Evolutionary conservation across 2,329 filamentous ascomycete species (phyloP).

Genomic region (Alternaria gaisen): DNA sequence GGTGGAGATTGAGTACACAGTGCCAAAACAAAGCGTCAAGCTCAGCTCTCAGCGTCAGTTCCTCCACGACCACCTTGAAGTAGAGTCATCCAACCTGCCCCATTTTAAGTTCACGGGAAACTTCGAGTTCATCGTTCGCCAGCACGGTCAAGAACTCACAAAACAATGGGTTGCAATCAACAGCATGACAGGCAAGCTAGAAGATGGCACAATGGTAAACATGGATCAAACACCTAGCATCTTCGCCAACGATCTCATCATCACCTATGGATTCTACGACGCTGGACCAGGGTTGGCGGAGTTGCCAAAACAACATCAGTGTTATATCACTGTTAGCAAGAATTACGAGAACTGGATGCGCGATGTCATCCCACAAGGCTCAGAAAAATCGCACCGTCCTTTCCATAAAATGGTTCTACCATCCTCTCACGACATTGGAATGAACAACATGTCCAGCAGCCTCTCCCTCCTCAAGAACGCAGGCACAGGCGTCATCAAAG

Average conservation of each 20-base stretch:
- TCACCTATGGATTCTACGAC: constrained; percentile 61
- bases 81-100: constrained; percentile 56
- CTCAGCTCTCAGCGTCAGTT: constrained; percentile 49
- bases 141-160: constrained; percentile 52
- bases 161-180: constrained; percentile 60
- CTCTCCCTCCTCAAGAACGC: constrained; percentile 52
- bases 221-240: constrained; percentile 44
- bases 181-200: constrained; percentile 55
- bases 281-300: constrained; percentile 56
- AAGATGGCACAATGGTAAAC: constrained; percentile 51
- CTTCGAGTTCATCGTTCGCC: constrained; percentile 55
- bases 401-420: constrained; percentile 59
- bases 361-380: constrained; percentile 52
- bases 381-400: constrained; percentile 51
- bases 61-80: constrained; percentile 55
- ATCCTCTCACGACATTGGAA: constrained; percentile 60
- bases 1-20: constrained; percentile 56
- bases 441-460: constrained; percentile 61
- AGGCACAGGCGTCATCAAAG: constrained; percentile 43
- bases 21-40: constrained; percentile 51
- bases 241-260: constrained; percentile 49
- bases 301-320: constrained; percentile 56
- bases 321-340: constrained; percentile 55
- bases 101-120: constrained; percentile 57
- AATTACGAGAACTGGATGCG: constrained; percentile 59